Evolutionary conservation across 116 monocot genomes (phyloP).

Genomic region (Phalaenopsis hybrid): DNA sequence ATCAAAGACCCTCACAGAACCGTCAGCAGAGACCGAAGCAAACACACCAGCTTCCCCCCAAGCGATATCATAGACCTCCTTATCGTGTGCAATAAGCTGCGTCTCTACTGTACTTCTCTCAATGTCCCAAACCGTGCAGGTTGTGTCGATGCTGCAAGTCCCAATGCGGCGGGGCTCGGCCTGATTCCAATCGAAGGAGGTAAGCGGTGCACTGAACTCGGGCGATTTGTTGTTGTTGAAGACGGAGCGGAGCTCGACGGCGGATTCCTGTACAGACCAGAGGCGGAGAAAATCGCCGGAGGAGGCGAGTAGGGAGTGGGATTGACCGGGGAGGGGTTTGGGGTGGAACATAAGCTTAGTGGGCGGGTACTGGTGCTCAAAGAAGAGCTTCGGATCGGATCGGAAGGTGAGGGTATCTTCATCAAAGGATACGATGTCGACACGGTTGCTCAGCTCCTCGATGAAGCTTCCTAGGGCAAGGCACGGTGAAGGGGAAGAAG

Average conservation of each 20-base stretch:
- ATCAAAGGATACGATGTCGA: conserved; percentile 61
- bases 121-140: conserved; percentile 74
- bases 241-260: conserved; percentile 34
- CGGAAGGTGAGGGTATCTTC: conserved; percentile 37
- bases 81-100: conserved; percentile 75
- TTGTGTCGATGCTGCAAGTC: conserved; percentile 67
- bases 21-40: conserved; percentile 80
- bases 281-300: conserved; percentile 73
- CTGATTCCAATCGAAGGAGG: conserved; percentile 89
- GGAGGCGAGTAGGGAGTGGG: conserved; percentile 62
- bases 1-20: conserved; percentile 73
- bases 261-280: conserved; percentile 34
- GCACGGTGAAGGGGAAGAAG: conserved; percentile 27
- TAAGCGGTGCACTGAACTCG: conserved; percentile 73
- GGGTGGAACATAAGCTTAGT: conserved; percentile 86
- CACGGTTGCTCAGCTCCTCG: conserved; percentile 55
- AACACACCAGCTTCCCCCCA: conserved; percentile 78
- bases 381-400: conserved; percentile 42
- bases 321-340: conserved; percentile 10
- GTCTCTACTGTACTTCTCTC: conserved; percentile 51
- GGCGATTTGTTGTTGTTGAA: conserved; percentile 45
- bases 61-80: conserved; percentile 85
- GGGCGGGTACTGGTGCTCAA: conserved; percentile 80
- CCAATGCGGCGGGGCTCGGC: conserved; percentile 53
- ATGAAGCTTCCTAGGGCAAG: conserved; percentile 83